Evolutionary conservation across 495 filamentous ascomycete species (phyloP).

Genomic region (Penicillium maclennaniae): DNA sequence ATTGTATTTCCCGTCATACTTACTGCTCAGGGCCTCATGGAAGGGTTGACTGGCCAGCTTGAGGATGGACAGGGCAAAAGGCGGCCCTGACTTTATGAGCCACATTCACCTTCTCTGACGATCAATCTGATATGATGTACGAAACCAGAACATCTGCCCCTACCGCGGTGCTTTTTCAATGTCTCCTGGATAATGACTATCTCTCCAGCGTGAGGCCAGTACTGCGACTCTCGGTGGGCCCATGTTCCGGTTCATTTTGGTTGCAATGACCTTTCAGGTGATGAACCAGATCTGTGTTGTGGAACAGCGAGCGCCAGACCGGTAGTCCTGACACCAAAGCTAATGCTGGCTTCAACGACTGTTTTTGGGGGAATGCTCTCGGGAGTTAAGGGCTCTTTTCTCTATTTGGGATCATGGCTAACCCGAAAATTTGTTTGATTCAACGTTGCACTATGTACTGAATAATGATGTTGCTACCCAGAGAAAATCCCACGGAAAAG

Average conservation of each 20-base stretch:
- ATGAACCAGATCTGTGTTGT: conserved; percentile 18
- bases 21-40: conserved; percentile 43
- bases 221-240: conserved; percentile 35
- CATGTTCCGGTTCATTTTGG: conserved; percentile 54
- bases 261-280: conserved; percentile 50
- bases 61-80: conserved; percentile 47
- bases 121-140: conserved; percentile 45
- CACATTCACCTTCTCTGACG: background rate
- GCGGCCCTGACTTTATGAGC: conserved; percentile 35
- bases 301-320: conserved; percentile 54
- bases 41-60: conserved; percentile 44
- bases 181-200: conserved; percentile 50
- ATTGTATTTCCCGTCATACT: conserved; percentile 51
- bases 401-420: conserved; percentile 29
- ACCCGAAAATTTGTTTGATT: background rate
- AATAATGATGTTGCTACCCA: background rate
- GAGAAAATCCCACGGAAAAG: background rate
- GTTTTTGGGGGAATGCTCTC: too few relatives aligned
- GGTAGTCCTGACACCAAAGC: conserved; percentile 57
- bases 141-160: conserved; percentile 53
- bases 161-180: conserved; percentile 36
- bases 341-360: too few relatives aligned
- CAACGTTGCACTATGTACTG: background rate
- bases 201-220: conserved; percentile 48
- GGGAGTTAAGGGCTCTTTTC: too few relatives aligned